A percentile compares a stretch with the other conserved stretches of the same genome.
Conservation (phyloP, 163 green algal species). For the Chloromonas sp. region DNA sequence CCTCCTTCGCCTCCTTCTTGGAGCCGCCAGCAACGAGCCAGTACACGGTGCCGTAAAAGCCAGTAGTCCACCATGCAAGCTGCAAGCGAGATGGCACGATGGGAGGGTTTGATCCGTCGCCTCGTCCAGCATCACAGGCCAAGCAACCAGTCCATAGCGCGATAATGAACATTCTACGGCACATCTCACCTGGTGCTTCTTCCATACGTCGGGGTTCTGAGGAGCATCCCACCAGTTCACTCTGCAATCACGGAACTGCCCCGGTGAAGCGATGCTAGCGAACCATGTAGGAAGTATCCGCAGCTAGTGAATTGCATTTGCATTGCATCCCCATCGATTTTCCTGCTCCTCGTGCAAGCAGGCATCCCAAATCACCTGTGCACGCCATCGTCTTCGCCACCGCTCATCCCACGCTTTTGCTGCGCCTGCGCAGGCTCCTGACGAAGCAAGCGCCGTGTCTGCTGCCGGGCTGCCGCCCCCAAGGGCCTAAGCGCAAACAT, state of each 20-base stretch:
- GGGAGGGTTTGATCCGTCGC: too few relatives aligned
- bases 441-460: neutral
- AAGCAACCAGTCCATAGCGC: too few relatives aligned
- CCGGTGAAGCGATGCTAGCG: too few relatives aligned
- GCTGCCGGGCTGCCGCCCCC: neutral
- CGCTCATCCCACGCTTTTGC: neutral
- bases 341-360: too few relatives aligned
- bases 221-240: constrained; percentile 14
- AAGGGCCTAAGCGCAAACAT: neutral
- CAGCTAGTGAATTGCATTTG: too few relatives aligned
- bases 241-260: neutral
- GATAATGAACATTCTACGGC: too few relatives aligned
- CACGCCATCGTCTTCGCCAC: neutral
- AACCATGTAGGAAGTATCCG: too few relatives aligned
- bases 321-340: too few relatives aligned
- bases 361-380: neutral
- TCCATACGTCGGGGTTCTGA: constrained; percentile 7
- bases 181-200: constrained; percentile 8
- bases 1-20: constrained; percentile 23
- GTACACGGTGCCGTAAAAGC: constrained; percentile 14
- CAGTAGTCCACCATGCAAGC: constrained; percentile 1
- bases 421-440: neutral
- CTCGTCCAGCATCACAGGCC: too few relatives aligned
- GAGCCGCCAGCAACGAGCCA: constrained; percentile 19
- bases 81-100: neutral